Conservation (phyloP, 345 rosid species). For the Lumnitzera racemosa region DNA sequence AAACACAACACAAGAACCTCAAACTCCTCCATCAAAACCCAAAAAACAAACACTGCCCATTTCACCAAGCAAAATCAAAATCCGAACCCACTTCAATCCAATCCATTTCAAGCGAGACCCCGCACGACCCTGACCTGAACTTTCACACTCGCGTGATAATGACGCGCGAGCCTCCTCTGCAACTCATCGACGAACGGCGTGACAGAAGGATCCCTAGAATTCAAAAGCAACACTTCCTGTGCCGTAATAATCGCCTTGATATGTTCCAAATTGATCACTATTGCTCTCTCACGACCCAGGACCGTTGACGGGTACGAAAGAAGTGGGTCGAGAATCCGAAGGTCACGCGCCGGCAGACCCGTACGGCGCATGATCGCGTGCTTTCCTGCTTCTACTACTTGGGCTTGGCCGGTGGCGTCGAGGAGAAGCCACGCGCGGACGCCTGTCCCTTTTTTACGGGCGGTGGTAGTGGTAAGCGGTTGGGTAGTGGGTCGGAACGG, state of each 20-base stretch:
- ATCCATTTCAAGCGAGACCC: neutral
- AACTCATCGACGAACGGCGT: slow-evolving; percentile 70
- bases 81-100: neutral
- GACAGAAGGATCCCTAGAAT: slow-evolving; percentile 78
- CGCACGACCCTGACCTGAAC: slow-evolving; percentile 37
- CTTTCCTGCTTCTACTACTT: slow-evolving; percentile 61
- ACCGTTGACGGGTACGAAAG: slow-evolving; percentile 86
- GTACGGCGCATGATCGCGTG: slow-evolving; percentile 91
- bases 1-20: too few relatives aligned
- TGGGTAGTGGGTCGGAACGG: slow-evolving; percentile 11
- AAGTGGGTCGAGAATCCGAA: slow-evolving; percentile 83
- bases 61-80: neutral
- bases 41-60: neutral
- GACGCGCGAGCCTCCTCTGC: slow-evolving; percentile 48
- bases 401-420: slow-evolving; percentile 46
- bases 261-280: slow-evolving; percentile 87
- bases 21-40: neutral
- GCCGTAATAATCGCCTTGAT: slow-evolving; percentile 91
- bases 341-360: slow-evolving; percentile 85
- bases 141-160: slow-evolving; percentile 53
- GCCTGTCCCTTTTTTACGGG: slow-evolving; percentile 59
- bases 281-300: slow-evolving; percentile 82
- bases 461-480: slow-evolving; percentile 20
- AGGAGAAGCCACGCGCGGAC: slow-evolving; percentile 67
- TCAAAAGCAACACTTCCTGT: slow-evolving; percentile 72